Conservation (phyloP, 2,329 filamentous ascomycete species). For the Atkinsonella hypoxylon region DNA sequence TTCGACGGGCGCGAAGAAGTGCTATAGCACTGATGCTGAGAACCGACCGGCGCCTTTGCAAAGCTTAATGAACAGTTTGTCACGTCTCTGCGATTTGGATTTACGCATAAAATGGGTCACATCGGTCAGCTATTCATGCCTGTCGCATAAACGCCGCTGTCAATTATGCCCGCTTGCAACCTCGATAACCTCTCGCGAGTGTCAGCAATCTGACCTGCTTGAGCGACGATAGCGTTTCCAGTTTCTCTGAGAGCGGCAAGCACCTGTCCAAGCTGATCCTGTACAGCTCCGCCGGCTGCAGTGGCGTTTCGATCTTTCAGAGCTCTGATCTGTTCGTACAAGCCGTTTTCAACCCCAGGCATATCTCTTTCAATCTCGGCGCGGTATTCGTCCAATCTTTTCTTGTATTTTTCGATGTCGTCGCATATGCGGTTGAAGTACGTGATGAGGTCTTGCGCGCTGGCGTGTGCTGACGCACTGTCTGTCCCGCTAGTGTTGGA, state of each 20-base stretch:
- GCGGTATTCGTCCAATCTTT: conserved; percentile 31
- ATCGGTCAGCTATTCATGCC: conserved; percentile 19
- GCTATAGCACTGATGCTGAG: too few species aligned
- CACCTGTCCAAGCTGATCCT: conserved; percentile 27
- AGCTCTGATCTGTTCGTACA: conserved; percentile 30
- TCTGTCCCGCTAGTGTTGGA: conserved; percentile 18
- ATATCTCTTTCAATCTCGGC: conserved; percentile 34
- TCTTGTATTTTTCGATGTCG: conserved; percentile 31
- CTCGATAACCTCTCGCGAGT: conserved; percentile 29
- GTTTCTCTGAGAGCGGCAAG: conserved; percentile 27
- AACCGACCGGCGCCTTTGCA: too few species aligned
- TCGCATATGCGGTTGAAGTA: conserved; percentile 33
- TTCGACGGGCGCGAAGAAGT: background rate
- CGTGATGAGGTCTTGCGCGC: conserved; percentile 30
- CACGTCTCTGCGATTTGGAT: background rate
- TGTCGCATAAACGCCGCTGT: conserved; percentile 23
- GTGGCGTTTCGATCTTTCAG: conserved; percentile 22
- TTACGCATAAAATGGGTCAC: background rate
- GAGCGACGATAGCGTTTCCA: conserved; percentile 27
- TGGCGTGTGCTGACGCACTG: conserved; percentile 24
- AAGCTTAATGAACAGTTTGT: background rate
- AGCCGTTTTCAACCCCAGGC: conserved; percentile 34
- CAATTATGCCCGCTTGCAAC: conserved; percentile 28
- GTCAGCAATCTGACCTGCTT: conserved; percentile 31
- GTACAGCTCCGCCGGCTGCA: conserved; percentile 16